Evolutionary conservation across 192 early-diverging fungal genomes (phyloP), one percentile per base, ranked within the genome.

Genomic region (Linnemannia exigua): DNA sequence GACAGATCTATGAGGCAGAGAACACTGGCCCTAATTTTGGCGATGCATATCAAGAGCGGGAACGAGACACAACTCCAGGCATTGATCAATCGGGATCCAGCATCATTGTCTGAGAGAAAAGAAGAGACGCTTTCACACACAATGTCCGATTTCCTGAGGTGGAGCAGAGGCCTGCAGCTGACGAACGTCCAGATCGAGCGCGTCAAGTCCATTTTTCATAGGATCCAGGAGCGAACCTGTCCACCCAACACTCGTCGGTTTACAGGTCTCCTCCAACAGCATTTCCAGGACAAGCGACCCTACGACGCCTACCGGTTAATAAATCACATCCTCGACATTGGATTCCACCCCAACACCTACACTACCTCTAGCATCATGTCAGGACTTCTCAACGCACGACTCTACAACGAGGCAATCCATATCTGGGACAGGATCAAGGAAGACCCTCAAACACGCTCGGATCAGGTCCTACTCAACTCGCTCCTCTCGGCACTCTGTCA

Each of bases 261-360:
- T 20, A 86, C 84, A 4, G 35, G 33, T 20, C 50, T 79, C 16
- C 74, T 86, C 36, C 44, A 38, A 3, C 19, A 48, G 1, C 58
- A 72, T 0, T 80, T 80, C 33, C 14, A 28, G 5, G 51, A 14
- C 12, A 70, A 77, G 35, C 50, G 61, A 44, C 61, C 78, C 3
- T 14, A 70, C 15, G 77, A 86, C 12, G 84, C 78, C 15, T 20
- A 77, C 22, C 70, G 58, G 11, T 66, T 86, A 4, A 8, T 80
- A 2, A 80, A 80, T 69, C 84, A 86, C 67, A 70, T 48, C 5
- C 78, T 86, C 16, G 84, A 86, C 70, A 61, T 86, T 19, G 84
- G 84, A 0, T 86, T 76, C 33, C 63, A 47, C 19, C 46, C 67
- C 17, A 71, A 79, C 33, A 22, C 76, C 2, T 77, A 35, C 44